Conservation (phyloP, 2,329 filamentous ascomycete genomes). For the Fusarium sp. region DNA sequence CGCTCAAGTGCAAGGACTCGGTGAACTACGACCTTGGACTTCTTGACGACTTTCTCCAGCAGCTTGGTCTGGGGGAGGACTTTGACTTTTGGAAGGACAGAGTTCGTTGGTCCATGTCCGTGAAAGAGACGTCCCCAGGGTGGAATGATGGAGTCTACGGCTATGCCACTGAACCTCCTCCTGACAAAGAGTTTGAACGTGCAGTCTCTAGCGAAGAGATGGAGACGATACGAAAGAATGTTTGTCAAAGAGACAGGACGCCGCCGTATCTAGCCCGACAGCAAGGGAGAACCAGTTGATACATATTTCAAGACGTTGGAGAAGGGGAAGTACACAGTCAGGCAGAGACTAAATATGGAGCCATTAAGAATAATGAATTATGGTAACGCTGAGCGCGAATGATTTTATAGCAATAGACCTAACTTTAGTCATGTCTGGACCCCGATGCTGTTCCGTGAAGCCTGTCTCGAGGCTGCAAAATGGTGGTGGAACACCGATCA, state of each 20-base stretch:
- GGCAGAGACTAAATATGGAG: not conserved
- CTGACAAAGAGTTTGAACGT: not conserved
- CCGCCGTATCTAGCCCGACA: not conserved
- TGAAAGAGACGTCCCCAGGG: not conserved
- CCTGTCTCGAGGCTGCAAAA: not conserved
- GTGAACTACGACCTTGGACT: slow-evolving; percentile 1
- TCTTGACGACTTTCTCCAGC: slow-evolving; percentile 17
- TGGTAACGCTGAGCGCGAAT: not conserved
- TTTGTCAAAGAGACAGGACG: slow-evolving; percentile 13
- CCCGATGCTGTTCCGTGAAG: not conserved
- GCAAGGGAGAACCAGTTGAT: not conserved
- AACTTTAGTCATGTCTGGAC: not conserved
- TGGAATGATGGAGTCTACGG: too few relatives aligned
- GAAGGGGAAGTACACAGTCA: not conserved
- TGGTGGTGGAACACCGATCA: not conserved
- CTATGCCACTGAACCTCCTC: too few relatives aligned
- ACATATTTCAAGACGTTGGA: not conserved
- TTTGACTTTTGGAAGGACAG: slow-evolving; percentile 22
- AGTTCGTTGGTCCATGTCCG: not conserved
- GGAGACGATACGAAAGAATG: not conserved
- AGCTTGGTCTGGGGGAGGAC: slow-evolving; percentile 23
- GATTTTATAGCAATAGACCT: not conserved
- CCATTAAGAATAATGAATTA: not conserved
- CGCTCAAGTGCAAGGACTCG: not conserved
- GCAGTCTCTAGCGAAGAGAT: not conserved